phyloP scores from a whole-genome alignment of 2,329 filamentous ascomycete genomes.

The Bipolaris zeicola region DNA sequence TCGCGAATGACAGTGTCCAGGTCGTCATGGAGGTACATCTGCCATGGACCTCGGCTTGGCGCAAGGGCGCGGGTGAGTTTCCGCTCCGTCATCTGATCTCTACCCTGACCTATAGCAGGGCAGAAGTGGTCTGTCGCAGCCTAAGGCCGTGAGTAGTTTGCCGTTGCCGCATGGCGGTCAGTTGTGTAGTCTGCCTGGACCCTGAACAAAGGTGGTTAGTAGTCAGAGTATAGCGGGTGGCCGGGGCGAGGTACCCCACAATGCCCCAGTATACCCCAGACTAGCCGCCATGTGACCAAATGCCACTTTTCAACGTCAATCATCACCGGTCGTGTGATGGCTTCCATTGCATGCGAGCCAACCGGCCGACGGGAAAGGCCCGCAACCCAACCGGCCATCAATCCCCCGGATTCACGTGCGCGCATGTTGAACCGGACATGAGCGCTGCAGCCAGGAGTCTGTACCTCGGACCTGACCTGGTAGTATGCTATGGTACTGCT shows the following conservation, averaged over 20 bases:
- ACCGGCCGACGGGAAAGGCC: not conserved
- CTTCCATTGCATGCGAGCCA: not conserved
- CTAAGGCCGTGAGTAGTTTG: not conserved
- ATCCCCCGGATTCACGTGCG: not conserved
- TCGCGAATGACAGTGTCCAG: slow-evolving; percentile 5
- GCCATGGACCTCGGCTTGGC: not conserved
- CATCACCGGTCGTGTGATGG: not conserved
- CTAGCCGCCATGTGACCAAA: not conserved
- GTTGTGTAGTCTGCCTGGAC: not conserved
- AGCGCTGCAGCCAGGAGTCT: not conserved
- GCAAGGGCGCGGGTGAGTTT: not conserved
- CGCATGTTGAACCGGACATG: not conserved
- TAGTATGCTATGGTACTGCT: not conserved
- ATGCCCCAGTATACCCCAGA: not conserved
- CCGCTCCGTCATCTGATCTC: slow-evolving; percentile 5
- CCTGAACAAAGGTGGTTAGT: not conserved
- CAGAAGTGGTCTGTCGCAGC: not conserved
- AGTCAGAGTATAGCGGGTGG: not conserved
- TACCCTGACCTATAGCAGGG: slow-evolving; percentile 8
- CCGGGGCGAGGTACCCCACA: not conserved
- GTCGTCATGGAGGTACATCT: slow-evolving; percentile 1
- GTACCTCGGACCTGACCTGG: not conserved
- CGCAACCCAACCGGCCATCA: not conserved
- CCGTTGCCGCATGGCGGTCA: not conserved
- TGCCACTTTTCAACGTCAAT: not conserved